phyloP scores from a whole-genome alignment of 139 green algal genomes.

The Trebouxia sp. region DNA sequence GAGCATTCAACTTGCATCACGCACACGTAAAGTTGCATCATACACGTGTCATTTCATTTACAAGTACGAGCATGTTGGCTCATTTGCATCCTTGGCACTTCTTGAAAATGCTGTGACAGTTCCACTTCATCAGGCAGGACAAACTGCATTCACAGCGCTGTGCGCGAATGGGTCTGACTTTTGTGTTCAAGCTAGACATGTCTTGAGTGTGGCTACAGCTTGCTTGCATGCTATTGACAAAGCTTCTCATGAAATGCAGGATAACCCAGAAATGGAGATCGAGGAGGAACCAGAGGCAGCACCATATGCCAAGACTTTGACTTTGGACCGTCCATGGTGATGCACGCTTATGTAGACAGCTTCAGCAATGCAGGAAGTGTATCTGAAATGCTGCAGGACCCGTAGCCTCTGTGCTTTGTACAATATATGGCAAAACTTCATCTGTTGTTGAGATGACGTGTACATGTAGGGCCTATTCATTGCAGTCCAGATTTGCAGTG shows the following conservation, averaged over 20 bases:
- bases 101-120: no score
- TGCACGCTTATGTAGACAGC: background rate
- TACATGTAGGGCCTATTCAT: background rate
- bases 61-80: no score
- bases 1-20: no score
- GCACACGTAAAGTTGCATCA: background rate
- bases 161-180: no score
- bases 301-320: constrained; percentile 10
- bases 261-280: background rate
- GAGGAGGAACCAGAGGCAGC: constrained; percentile 10
- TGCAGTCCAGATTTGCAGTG: background rate
- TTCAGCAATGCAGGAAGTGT: background rate
- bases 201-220: no score
- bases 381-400: background rate
- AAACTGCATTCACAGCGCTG: no score
- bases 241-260: background rate
- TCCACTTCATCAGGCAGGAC: no score
- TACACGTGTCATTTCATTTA: no score
- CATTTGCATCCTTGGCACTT: no score
- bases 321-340: background rate
- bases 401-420: background rate
- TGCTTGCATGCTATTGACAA: background rate
- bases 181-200: no score
- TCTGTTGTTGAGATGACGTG: background rate
- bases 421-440: background rate